Evolutionary conservation across 2,329 filamentous ascomycete genomes (phyloP), one percentile per base, ranked within the genome.

Genomic region (Fusarium transvaalense): DNA sequence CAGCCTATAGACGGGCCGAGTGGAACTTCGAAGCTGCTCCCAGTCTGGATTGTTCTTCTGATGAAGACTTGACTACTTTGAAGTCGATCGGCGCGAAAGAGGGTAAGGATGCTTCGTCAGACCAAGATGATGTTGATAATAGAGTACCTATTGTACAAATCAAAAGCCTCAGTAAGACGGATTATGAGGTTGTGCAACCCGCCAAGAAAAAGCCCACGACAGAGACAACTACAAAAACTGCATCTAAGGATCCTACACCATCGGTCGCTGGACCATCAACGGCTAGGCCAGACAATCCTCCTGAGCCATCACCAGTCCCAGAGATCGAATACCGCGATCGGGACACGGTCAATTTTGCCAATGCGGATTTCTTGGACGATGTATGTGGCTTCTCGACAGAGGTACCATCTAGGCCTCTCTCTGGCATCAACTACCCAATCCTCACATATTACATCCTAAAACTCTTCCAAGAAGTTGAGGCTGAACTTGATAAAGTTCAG

Each of bases 321-420:
- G 39, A 25, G 21, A 7, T 25, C 23, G 5, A 17, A 29, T 29
- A 29, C 29, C 29, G 34, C 34, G 34, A 27, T 42, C 21, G 7
- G 12, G 37, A 38, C 13, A 19, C 14, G 15, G 10, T 42, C 15
- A 2, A 4, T 17, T 42, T 13, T n/a, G 21, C 19, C 6, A 10
- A n/a, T n/a, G 12, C n/a, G 4, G 48, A 52, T 7, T 42, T 42
- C 10, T 1, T 41, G 19, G 35, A 52, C 10, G 48, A 52, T 9
- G 17, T 50, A 19, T 19, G 12, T 23, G 46, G 46, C 23, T 37
- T 50, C 17, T 19, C 6, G 4, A 5, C 14, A 5, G 1, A 3
- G 2, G 3, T 61, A 51, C 3, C 27, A 75, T 29, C 72, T 74
- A 29, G 19, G 4, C 50, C 50, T 10, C 50, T 53, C 15, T 31